phyloP scores from a whole-genome alignment of 2,329 filamentous ascomycete species.

The Calonectria hawksworthii region DNA sequence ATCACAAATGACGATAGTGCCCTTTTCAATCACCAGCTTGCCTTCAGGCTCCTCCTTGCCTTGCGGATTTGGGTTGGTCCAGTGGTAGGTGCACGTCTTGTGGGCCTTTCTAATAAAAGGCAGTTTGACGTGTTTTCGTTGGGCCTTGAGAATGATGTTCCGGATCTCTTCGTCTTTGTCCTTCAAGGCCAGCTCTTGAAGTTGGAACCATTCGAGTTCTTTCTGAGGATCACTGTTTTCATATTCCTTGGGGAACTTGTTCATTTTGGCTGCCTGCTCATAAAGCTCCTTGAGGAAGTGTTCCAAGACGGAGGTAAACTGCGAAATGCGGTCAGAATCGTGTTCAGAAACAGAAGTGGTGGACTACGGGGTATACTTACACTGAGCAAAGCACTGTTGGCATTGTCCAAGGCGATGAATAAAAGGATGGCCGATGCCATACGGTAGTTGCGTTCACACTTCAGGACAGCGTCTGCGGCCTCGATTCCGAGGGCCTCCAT shows the following conservation, averaged over 20 bases:
- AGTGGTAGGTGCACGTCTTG: background rate
- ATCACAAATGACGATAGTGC: constrained; percentile 29
- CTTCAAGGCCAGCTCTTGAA: constrained; percentile 1
- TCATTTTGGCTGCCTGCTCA: background rate
- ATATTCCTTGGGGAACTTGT: background rate
- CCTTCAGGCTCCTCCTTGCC: background rate
- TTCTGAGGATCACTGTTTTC: background rate
- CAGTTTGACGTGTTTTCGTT: constrained; percentile 24
- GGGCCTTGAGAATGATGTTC: constrained; percentile 19
- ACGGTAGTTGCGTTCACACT: constrained; percentile 15
- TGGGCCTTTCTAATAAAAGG: constrained; percentile 31
- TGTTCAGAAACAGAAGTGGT: background rate
- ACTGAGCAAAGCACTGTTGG: constrained; percentile 32
- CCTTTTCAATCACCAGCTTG: background rate
- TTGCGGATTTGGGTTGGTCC: background rate
- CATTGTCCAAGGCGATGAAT: constrained; percentile 33
- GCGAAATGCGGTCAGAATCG: background rate
- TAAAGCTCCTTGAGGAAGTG: background rate
- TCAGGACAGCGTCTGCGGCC: constrained; percentile 28
- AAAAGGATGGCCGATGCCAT: constrained; percentile 36
- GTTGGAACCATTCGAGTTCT: background rate
- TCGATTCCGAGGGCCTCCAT: constrained; percentile 33
- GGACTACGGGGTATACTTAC: constrained; percentile 11
- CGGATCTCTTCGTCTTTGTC: constrained; percentile 12
- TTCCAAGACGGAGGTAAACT: constrained; percentile 36